Evolutionary conservation across 192 early-diverging fungal genomes (phyloP).

Genomic region (Mortierella claussenii): DNA sequence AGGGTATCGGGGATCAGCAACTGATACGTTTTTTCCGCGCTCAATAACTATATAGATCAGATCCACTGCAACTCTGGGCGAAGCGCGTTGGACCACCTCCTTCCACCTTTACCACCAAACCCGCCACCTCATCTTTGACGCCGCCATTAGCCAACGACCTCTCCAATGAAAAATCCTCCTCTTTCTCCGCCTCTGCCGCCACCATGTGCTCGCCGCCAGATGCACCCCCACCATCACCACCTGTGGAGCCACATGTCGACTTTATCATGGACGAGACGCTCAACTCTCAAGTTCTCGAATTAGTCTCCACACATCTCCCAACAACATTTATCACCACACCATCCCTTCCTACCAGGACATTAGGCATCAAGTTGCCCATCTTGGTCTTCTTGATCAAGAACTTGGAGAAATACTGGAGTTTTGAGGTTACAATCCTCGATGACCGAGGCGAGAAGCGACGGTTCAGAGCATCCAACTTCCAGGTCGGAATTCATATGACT

Average conservation of each 20-base stretch:
- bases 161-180: not conserved
- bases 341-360: conserved; percentile 71
- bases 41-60: conserved; percentile 6
- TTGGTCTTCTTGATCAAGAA: conserved; percentile 91
- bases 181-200: no score
- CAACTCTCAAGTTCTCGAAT: conserved; percentile 83
- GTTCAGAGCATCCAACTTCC: conserved; percentile 92
- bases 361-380: conserved; percentile 93
- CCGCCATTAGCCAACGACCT: conserved; percentile 13
- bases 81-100: conserved; percentile 25
- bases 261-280: conserved; percentile 85
- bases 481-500: no score
- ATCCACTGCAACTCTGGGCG: conserved; percentile 42
- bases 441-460: conserved; percentile 82
- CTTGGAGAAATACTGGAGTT: conserved; percentile 88
- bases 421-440: conserved; percentile 92
- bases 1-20: no score
- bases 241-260: conserved; percentile 73
- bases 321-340: conserved; percentile 94
- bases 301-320: conserved; percentile 81
- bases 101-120: conserved; percentile 20
- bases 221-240: conserved; percentile 3
- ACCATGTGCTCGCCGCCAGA: no score
- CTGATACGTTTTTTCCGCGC: no score
- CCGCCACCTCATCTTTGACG: conserved; percentile 71